Percentiles rank a stretch among this genome's conserved stretches.
phyloP scores from a whole-genome alignment of 768 basidiomycete species.

The Serendipita sp. region DNA sequence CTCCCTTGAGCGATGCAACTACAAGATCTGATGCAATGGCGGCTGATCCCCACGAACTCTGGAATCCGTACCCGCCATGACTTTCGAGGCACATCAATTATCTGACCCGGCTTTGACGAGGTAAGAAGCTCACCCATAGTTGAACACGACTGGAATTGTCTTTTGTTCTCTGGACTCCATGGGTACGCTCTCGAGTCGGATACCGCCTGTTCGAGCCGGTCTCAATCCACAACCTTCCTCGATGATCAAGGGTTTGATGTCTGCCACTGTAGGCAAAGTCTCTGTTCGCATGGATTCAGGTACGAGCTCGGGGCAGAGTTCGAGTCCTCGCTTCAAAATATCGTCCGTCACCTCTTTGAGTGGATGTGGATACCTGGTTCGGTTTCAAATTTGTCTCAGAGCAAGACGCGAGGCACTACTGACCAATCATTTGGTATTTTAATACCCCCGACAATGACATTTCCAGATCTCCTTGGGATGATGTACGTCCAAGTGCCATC shows the following conservation, averaged over 20 bases:
- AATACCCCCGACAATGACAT: constrained; percentile 49
- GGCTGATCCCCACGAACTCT: constrained; percentile 52
- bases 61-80: constrained; percentile 48
- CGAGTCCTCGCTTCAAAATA: constrained; percentile 38
- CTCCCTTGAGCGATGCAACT: not conserved
- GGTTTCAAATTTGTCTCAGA: not conserved
- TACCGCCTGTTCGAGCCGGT: constrained; percentile 51
- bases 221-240: constrained; percentile 44
- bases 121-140: constrained; percentile 39
- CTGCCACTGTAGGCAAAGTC: constrained; percentile 21
- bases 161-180: constrained; percentile 16
- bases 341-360: constrained; percentile 35
- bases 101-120: not conserved
- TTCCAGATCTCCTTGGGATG: constrained; percentile 45
- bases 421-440: constrained; percentile 47
- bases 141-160: constrained; percentile 38
- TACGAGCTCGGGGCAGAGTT: constrained; percentile 16
- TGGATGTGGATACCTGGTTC: constrained; percentile 1
- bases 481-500: constrained; percentile 40
- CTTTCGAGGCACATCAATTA: constrained; percentile 18
- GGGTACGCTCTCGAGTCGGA: constrained; percentile 39
- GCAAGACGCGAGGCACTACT: not conserved
- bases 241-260: constrained; percentile 24
- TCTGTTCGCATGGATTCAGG: constrained; percentile 10
- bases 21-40: constrained; percentile 28